A percentile compares a stretch with the other conserved stretches of the same genome.
phyloP scores from a whole-genome alignment of 2,329 filamentous ascomycete species.

The Elsinoe arachidis region DNA sequence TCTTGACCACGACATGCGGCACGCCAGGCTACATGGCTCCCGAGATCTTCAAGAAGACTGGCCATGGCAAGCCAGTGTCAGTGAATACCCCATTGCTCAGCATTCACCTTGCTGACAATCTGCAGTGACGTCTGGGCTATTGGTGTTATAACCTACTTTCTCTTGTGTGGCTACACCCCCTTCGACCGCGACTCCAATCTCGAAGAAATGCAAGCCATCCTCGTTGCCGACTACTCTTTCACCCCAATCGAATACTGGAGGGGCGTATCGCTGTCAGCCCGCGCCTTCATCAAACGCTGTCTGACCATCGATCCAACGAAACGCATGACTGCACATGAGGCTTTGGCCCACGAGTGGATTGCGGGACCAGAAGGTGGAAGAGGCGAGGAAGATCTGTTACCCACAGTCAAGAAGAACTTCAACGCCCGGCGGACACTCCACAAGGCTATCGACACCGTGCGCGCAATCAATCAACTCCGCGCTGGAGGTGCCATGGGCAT shows the following conservation, averaged over 20 bases:
- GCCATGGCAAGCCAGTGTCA: constrained; percentile 91
- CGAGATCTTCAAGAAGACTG: constrained; percentile 98
- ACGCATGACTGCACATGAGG: constrained; percentile 84
- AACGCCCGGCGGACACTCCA: constrained; percentile 57
- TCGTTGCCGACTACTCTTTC: constrained; percentile 93
- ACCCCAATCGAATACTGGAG: constrained; percentile 95
- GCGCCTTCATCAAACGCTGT: constrained; percentile 87
- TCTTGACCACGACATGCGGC: constrained; percentile 92
- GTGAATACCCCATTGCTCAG: constrained; percentile 12
- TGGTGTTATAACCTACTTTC: constrained; percentile 96
- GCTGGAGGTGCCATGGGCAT: constrained; percentile 49
- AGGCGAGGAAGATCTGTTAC: constrained; percentile 48
- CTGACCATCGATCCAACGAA: constrained; percentile 79
- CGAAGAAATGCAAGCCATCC: constrained; percentile 98
- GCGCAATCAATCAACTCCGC: constrained; percentile 58
- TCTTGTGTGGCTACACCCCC: constrained; percentile 94
- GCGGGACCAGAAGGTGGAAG: constrained; percentile 45
- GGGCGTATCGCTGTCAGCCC: constrained; percentile 71
- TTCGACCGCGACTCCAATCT: constrained; percentile 96
- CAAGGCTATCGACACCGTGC: constrained; percentile 59
- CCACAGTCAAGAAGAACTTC: constrained; percentile 62
- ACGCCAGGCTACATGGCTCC: constrained; percentile 99
- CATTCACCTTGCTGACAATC: not conserved
- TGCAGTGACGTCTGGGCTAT: constrained; percentile 86
- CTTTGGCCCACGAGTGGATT: constrained; percentile 57